phyloP scores from a whole-genome alignment of 495 filamentous ascomycete species.

The Melanomma pulvis-pyrius region DNA sequence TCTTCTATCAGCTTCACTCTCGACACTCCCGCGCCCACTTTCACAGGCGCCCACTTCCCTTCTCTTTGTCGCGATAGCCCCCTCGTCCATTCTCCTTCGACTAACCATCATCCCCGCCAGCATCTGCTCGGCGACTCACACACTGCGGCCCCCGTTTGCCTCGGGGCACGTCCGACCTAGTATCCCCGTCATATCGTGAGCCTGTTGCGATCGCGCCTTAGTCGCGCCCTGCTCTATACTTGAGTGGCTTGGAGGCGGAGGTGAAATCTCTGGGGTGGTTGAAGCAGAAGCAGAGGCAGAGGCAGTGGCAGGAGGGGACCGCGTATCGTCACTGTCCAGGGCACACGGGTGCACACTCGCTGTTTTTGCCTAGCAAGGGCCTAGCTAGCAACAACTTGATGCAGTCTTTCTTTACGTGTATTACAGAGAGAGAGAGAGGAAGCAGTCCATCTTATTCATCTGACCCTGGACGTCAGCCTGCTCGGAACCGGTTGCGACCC shows the following conservation, averaged over 20 bases:
- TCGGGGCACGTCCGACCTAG: neutral
- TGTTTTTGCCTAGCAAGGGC: constrained; percentile 19
- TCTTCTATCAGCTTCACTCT: too few relatives aligned
- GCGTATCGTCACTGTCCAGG: constrained; percentile 23
- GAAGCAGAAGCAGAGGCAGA: constrained; percentile 17
- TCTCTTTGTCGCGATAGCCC: neutral
- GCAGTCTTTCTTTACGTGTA: constrained; percentile 34
- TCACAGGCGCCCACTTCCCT: neutral
- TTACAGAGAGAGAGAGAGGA: constrained; percentile 36
- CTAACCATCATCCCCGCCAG: neutral
- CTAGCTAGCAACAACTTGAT: constrained; percentile 38
- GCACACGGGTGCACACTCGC: constrained; percentile 20
- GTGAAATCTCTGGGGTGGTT: constrained; percentile 11
- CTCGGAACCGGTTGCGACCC: constrained; percentile 24
- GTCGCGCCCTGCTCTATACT: constrained; percentile 6
- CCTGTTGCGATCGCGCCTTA: constrained; percentile 5
- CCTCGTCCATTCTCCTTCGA: neutral
- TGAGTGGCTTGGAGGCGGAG: constrained; percentile 18
- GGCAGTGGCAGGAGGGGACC: constrained; percentile 28
- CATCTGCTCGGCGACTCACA: neutral
- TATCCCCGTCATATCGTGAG: constrained; percentile 4
- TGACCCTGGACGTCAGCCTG: constrained; percentile 28
- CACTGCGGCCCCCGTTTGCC: constrained; percentile 1
- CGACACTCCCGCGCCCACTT: neutral
- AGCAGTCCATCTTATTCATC: constrained; percentile 29